phyloP scores from a whole-genome alignment of 2,329 filamentous ascomycete species.

The Fusarium sp. region DNA sequence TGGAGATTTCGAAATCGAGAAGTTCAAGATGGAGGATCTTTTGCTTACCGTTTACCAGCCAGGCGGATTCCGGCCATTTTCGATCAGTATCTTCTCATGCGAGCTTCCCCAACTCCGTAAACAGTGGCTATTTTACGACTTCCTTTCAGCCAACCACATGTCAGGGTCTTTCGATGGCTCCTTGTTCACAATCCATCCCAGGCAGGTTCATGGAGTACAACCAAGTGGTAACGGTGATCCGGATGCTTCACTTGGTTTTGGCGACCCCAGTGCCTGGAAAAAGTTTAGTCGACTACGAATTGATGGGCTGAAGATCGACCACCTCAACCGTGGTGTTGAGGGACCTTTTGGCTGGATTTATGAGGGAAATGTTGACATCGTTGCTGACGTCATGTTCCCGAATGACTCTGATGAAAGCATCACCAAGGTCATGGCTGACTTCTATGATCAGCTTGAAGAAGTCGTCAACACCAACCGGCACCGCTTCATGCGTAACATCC shows the following conservation, averaged over 20 bases:
- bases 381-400: conserved; percentile 95
- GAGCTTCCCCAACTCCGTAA: conserved; percentile 93
- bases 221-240: conserved; percentile 63
- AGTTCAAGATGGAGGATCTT: conserved; percentile 95
- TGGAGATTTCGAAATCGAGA: conserved; percentile 96
- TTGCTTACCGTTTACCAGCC: conserved; percentile 93
- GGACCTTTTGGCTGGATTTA: conserved; percentile 98
- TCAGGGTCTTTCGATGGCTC: conserved; percentile 96
- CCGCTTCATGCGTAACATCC: conserved; percentile 65
- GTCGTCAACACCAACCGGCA: conserved; percentile 84
- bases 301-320: conserved; percentile 93
- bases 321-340: conserved; percentile 91
- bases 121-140: conserved; percentile 98
- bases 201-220: conserved; percentile 85
- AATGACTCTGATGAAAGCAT: conserved; percentile 88
- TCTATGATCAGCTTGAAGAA: conserved; percentile 95
- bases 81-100: conserved; percentile 94
- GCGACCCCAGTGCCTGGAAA: conserved; percentile 83
- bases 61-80: conserved; percentile 89
- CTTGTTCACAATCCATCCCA: conserved; percentile 94
- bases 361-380: conserved; percentile 95
- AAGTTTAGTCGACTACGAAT: conserved; percentile 94
- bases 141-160: conserved; percentile 94
- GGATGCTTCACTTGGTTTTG: conserved; percentile 65
- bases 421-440: conserved; percentile 93